Percentiles rank a stretch among this genome's conserved stretches.
Conservation (phyloP, 2,329 filamentous ascomycete species). For the Aspergillus amoenus region DNA sequence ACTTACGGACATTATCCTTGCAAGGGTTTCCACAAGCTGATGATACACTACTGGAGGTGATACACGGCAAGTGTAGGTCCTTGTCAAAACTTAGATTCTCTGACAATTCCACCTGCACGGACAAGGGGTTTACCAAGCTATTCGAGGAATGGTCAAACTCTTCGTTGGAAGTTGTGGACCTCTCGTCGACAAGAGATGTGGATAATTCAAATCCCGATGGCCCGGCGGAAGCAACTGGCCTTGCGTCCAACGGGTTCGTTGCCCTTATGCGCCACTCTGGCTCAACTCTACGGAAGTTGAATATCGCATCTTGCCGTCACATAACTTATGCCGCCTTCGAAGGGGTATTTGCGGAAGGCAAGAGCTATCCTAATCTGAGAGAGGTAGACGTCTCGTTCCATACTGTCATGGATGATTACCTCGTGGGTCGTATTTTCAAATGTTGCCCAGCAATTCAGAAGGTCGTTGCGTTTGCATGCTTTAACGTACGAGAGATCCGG, state of each 20-base stretch:
- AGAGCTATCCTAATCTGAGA: slow-evolving; percentile 65
- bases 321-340: slow-evolving; percentile 72
- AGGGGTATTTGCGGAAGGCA: slow-evolving; percentile 65
- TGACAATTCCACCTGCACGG: slow-evolving; percentile 72
- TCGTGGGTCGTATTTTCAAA: slow-evolving; percentile 45
- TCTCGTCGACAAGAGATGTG: slow-evolving; percentile 74
- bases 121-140: slow-evolving; percentile 68
- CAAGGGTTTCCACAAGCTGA: slow-evolving; percentile 66
- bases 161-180: slow-evolving; percentile 67
- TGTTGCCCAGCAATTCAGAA: slow-evolving; percentile 51
- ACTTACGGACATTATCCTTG: slow-evolving; percentile 75
- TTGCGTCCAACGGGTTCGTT: slow-evolving; percentile 73
- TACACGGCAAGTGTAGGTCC: slow-evolving; percentile 67
- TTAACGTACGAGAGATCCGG: slow-evolving; percentile 56
- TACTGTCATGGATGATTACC: slow-evolving; percentile 44
- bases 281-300: slow-evolving; percentile 61
- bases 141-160: slow-evolving; percentile 77
- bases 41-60: slow-evolving; percentile 67
- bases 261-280: slow-evolving; percentile 86
- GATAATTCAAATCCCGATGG: slow-evolving; percentile 69
- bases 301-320: slow-evolving; percentile 82
- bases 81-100: slow-evolving; percentile 79
- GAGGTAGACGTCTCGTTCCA: slow-evolving; percentile 75
- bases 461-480: slow-evolving; percentile 63
- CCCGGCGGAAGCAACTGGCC: slow-evolving; percentile 63